Evolutionary conservation across 495 filamentous ascomycete species (phyloP).

Genomic region (Hypoxylon fragiforme): DNA sequence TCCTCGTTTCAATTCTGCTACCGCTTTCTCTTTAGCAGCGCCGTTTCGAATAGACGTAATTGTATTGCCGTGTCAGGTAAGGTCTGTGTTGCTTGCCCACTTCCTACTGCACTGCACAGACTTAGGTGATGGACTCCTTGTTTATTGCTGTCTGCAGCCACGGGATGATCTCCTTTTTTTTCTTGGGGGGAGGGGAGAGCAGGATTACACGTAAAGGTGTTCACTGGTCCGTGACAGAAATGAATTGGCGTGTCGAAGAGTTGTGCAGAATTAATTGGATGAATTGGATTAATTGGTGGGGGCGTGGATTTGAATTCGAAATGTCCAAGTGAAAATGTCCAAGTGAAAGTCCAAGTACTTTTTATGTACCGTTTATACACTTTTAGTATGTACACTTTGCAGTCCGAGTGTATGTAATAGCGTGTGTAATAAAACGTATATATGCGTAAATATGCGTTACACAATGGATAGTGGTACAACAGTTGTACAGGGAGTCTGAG

Average conservation of each 20-base stretch:
- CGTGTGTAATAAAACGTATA: too few relatives aligned
- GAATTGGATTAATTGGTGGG: neutral
- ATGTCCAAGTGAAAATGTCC: neutral
- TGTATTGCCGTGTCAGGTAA: neutral
- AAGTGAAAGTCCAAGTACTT: neutral
- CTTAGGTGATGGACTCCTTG: constrained; percentile 24
- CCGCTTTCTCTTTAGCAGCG: neutral
- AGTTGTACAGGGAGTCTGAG: too few relatives aligned
- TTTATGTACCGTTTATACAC: neutral
- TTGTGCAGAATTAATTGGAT: constrained; percentile 14
- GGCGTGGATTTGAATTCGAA: neutral
- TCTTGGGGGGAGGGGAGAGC: too few relatives aligned
- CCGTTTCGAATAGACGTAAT: neutral
- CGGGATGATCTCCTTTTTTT: constrained; percentile 35
- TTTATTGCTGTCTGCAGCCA: constrained; percentile 22
- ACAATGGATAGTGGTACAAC: too few relatives aligned
- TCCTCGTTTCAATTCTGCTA: neutral
- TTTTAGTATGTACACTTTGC: too few relatives aligned
- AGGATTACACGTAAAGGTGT: constrained; percentile 26
- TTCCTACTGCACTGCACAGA: constrained; percentile 32
- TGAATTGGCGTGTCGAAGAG: constrained; percentile 34
- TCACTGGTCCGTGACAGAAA: constrained; percentile 13
- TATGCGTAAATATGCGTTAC: too few relatives aligned
- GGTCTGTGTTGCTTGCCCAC: constrained; percentile 33
- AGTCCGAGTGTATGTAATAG: too few relatives aligned